Evolutionary conservation across 2,329 filamentous ascomycete species (phyloP).

Genomic region (Diaporthe batatas): DNA sequence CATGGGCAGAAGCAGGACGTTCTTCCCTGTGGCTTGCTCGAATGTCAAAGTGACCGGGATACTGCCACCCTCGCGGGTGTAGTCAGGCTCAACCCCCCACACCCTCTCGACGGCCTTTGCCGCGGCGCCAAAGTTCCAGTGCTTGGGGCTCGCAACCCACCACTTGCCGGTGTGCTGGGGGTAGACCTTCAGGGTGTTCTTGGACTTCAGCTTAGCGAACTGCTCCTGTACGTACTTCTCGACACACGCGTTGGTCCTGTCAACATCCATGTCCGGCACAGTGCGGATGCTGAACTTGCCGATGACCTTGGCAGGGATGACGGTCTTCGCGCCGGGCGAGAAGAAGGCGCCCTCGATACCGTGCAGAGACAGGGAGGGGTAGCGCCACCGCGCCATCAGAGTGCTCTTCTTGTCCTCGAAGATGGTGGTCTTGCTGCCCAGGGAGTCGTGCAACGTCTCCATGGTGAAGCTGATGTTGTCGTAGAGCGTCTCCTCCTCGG

Average conservation of each 20-base stretch:
- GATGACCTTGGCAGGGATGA: conserved; percentile 97
- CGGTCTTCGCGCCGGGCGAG: conserved; percentile 94
- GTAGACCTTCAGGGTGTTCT: conserved; percentile 88
- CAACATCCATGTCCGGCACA: conserved; percentile 96
- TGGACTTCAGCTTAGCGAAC: conserved; percentile 89
- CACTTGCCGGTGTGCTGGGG: conserved; percentile 95
- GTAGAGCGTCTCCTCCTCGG: conserved; percentile 91
- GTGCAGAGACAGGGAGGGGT: conserved; percentile 93
- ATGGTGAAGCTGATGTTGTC: conserved; percentile 93
- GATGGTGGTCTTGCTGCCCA: conserved; percentile 90
- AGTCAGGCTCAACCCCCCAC: conserved; percentile 92
- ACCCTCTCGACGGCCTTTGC: conserved; percentile 97
- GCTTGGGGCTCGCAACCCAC: conserved; percentile 98
- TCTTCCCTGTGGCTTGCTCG: conserved; percentile 98
- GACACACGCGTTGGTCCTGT: conserved; percentile 87
- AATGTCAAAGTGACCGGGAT: conserved; percentile 98
- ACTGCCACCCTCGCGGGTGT: conserved; percentile 96
- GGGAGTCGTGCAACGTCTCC: conserved; percentile 91
- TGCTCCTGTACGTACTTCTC: conserved; percentile 85
- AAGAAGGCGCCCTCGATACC: conserved; percentile 96
- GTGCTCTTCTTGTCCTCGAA: conserved; percentile 90
- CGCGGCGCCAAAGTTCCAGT: conserved; percentile 98
- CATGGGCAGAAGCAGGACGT: conserved; percentile 95
- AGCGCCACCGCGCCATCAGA: conserved; percentile 96
- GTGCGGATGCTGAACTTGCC: conserved; percentile 99